These are phyloP conservation scores for Sphagnurus paluster DNA, from an alignment of 1,284 basidiomycete genomes.

Conservation along the genomic window DNA sequence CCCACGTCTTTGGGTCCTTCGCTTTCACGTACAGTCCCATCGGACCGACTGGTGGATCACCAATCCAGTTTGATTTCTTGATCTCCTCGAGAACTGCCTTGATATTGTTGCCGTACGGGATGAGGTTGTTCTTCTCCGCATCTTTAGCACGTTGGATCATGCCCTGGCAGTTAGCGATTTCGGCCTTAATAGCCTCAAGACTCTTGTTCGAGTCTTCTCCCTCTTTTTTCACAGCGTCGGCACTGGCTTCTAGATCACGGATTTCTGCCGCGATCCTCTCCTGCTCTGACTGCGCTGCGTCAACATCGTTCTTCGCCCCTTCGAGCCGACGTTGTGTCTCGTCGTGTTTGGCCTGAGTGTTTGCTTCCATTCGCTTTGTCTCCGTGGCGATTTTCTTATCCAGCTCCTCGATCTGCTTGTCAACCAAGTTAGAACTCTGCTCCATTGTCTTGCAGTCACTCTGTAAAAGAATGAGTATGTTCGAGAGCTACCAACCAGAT, in stretches of 20 bases:
- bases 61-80: slow-evolving; percentile 57
- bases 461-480: slow-evolving; percentile 31
- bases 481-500: not conserved
- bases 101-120: slow-evolving; percentile 66
- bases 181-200: slow-evolving; percentile 21
- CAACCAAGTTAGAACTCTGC: slow-evolving; percentile 36
- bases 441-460: slow-evolving; percentile 50
- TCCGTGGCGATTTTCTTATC: slow-evolving; percentile 58
- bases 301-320: slow-evolving; percentile 35
- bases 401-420: slow-evolving; percentile 47
- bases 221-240: slow-evolving; percentile 30
- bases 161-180: slow-evolving; percentile 43
- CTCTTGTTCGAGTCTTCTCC: slow-evolving; percentile 36
- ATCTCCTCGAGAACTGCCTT: slow-evolving; percentile 62
- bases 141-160: slow-evolving; percentile 49
- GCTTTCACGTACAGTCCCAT: slow-evolving; percentile 83
- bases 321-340: slow-evolving; percentile 52
- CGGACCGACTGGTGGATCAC: slow-evolving; percentile 80
- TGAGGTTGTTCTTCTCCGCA: slow-evolving; percentile 54
- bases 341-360: slow-evolving; percentile 62
- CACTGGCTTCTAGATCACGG: slow-evolving; percentile 30
- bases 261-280: slow-evolving; percentile 32
- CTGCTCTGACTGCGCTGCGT: slow-evolving; percentile 35
- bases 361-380: slow-evolving; percentile 50
- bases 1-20: slow-evolving; percentile 68